These are phyloP conservation scores for Trichoderma cornu-damae DNA, from an alignment of 2,329 filamentous ascomycete species.

Conservation along the genomic window DNA sequence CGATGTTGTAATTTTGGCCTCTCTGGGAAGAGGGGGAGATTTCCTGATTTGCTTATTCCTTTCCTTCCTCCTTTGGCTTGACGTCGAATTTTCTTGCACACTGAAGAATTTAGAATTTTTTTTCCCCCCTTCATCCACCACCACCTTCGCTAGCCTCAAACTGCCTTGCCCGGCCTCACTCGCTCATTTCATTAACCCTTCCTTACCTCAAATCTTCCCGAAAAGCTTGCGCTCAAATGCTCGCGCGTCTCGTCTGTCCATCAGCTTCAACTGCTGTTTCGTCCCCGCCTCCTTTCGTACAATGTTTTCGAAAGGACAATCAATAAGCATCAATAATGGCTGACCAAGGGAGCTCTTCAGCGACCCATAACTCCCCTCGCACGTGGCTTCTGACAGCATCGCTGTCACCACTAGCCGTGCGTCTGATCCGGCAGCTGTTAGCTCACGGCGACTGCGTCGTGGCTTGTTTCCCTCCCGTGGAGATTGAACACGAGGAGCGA, in stretches of 20 bases:
- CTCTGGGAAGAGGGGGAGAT: neutral
- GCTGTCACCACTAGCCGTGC: constrained; percentile 77
- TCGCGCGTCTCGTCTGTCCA: neutral
- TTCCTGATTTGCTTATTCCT: neutral
- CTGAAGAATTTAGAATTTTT: constrained; percentile 7
- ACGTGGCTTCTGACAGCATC: constrained; percentile 91
- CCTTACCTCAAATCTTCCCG: neutral
- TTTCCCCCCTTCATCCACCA: constrained; percentile 4
- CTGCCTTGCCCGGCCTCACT: constrained; percentile 8
- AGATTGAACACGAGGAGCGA: constrained; percentile 71
- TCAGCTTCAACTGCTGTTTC: neutral
- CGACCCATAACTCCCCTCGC: constrained; percentile 68
- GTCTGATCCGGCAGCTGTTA: constrained; percentile 73
- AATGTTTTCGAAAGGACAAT: constrained; percentile 14
- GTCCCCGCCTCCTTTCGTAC: constrained; percentile 7
- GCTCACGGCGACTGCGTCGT: constrained; percentile 90
- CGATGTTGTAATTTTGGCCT: constrained; percentile 4
- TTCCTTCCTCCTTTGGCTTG: neutral
- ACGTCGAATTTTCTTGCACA: neutral
- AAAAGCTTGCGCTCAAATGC: constrained; percentile 22
- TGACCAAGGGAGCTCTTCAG: constrained; percentile 37
- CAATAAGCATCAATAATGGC: constrained; percentile 25
- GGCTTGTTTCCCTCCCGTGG: constrained; percentile 71
- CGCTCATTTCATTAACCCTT: neutral
- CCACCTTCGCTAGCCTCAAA: constrained; percentile 5